Evolutionary conservation across 192 early-diverging fungal species (phyloP), one percentile per base, ranked within the genome.

Genomic region (Chytriomyces hyalinus): DNA sequence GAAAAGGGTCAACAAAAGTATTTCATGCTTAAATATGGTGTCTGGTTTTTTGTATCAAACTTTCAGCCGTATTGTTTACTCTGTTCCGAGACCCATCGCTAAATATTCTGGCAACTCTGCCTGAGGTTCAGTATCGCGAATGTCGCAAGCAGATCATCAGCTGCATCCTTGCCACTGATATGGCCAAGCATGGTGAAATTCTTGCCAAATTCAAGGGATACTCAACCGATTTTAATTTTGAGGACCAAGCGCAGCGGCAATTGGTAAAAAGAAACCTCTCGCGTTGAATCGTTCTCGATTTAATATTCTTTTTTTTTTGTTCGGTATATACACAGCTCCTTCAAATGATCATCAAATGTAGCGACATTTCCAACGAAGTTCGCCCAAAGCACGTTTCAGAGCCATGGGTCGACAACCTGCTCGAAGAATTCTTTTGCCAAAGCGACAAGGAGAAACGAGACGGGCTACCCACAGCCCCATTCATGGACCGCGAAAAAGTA

Each of bases 361-460:
- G 85, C 47, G 88, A 89, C 62, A 87, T 89, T 50, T 81, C 79
- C 49, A 89, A 89, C 77, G 88, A 89, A 79, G 88, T 86, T 17
- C 76, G 88, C 45, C 88, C 88, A 4, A 85, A 82, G 59, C 78
- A 87, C 45, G 80, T 87, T 11, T 75, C 73, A 36, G 85, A 87
- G 47, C 83, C 81, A 17, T 87, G 86, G 86, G 85, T 87, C 43
- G 81, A 87, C 73, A 80, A 80, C 51, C 75, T 87, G 36, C 81
- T 87, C 20, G 83, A 87, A 66, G 86, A 87, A 57, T 87, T 87
- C 67, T 87, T 87, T 78, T 67, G 76, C 49, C 86, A 87, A 65
- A 82, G 79, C 9, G 86, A 87, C 77, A 67, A 76, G 48, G 86
- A 87, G 70, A 87, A 87, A 75, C 53, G 62, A 36, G 85, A 87